Conservation (phyloP, 495 filamentous ascomycete species). For the Rhizodiscina lignyota region DNA sequence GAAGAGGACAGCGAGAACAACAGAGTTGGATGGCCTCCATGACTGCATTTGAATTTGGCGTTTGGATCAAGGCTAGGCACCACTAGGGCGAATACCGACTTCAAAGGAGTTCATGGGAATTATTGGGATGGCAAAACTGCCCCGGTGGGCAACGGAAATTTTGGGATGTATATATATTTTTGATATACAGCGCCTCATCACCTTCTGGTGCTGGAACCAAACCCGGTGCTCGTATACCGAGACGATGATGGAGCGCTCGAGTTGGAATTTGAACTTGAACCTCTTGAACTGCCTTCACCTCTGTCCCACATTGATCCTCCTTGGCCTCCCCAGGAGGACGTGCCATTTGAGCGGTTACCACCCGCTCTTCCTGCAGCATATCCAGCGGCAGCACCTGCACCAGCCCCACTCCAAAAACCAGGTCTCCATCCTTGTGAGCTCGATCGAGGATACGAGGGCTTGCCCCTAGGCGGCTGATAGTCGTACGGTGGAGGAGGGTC, state of each 20-base stretch:
- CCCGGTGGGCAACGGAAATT: too few species aligned
- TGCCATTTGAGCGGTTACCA: neutral
- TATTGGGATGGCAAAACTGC: too few species aligned
- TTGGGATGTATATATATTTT: too few species aligned
- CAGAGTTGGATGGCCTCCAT: too few species aligned
- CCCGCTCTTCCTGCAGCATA: constrained; percentile 43
- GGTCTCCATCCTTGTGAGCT: constrained; percentile 47
- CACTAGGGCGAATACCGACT: too few species aligned
- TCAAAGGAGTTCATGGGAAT: too few species aligned
- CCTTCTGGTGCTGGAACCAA: constrained; percentile 71
- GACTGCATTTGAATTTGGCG: too few species aligned
- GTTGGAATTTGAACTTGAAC: constrained; percentile 3
- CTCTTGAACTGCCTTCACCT: constrained; percentile 6
- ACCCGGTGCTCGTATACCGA: constrained; percentile 67
- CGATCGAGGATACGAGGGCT: constrained; percentile 10
- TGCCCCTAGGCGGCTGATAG: constrained; percentile 28
- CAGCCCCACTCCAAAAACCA: constrained; percentile 74
- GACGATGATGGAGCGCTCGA: constrained; percentile 23
- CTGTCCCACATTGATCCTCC: constrained; percentile 2
- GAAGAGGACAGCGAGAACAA: too few species aligned
- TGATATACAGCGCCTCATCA: constrained; percentile 28
- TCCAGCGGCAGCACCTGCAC: constrained; percentile 52
- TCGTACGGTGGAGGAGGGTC: constrained; percentile 46
- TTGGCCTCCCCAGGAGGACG: neutral
- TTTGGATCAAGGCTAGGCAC: too few species aligned